A percentile compares a stretch with the other conserved stretches of the same genome.
Evolutionary conservation across 768 basidiomycete species (phyloP).

Genomic region (Amyloporia xantha): DNA sequence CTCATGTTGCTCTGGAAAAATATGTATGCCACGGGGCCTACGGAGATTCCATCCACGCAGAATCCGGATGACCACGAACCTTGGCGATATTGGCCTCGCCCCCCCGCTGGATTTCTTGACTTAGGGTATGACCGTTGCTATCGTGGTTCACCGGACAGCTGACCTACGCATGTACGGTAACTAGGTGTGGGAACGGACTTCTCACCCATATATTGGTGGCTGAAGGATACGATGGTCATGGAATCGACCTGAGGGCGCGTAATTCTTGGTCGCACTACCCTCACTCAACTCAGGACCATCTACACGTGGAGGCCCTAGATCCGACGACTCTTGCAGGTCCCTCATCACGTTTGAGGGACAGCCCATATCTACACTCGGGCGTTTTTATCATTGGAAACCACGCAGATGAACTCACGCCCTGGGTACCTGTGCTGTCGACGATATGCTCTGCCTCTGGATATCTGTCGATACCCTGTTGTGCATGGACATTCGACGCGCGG

Average conservation of each 20-base stretch:
- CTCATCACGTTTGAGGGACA: not conserved
- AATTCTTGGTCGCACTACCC: constrained; percentile 83
- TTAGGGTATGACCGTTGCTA: constrained; percentile 51
- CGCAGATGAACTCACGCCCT: constrained; percentile 93
- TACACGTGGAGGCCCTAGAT: constrained; percentile 69
- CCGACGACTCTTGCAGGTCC: constrained; percentile 33
- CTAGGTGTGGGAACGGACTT: constrained; percentile 87
- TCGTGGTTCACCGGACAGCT: not conserved
- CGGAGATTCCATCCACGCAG: not conserved
- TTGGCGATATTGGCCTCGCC: constrained; percentile 73
- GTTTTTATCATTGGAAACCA: constrained; percentile 91
- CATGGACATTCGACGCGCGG: constrained; percentile 70
- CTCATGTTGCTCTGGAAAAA: constrained; percentile 88
- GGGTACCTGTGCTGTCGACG: constrained; percentile 80
- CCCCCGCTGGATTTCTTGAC: constrained; percentile 82
- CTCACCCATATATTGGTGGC: constrained; percentile 79
- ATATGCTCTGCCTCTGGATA: constrained; percentile 56
- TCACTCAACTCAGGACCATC: constrained; percentile 44
- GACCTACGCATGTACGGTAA: not conserved
- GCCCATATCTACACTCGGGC: constrained; percentile 33
- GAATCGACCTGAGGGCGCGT: constrained; percentile 82
- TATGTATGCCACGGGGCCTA: constrained; percentile 37
- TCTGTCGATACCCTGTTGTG: constrained; percentile 85
- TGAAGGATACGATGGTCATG: constrained; percentile 81
- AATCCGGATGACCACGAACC: constrained; percentile 24